Percentiles rank a stretch among this genome's conserved stretches.
phyloP scores from a whole-genome alignment of 495 filamentous ascomycete genomes.

The Cercophora sp. region DNA sequence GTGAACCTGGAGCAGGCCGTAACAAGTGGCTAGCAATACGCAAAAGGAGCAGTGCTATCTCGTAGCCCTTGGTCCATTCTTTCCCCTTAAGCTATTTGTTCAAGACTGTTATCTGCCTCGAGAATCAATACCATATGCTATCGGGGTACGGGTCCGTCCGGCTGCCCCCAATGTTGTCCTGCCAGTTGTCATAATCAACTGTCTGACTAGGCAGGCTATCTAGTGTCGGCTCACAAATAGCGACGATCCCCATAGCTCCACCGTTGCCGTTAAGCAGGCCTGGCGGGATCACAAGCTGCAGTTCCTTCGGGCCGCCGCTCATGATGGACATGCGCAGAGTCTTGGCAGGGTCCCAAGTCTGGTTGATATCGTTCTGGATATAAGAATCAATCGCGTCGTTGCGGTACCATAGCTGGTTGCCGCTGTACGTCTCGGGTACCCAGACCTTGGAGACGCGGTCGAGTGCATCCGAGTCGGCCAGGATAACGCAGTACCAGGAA shows the following conservation, averaged over 20 bases:
- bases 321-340: background rate
- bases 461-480: background rate
- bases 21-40: too few species aligned
- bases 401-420: background rate
- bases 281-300: background rate
- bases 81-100: too few species aligned
- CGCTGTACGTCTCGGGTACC: background rate
- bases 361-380: background rate
- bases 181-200: background rate
- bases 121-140: too few species aligned
- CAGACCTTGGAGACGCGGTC: background rate
- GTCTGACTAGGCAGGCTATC: background rate
- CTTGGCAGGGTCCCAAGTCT: background rate
- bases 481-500: background rate
- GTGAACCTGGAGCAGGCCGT: too few species aligned
- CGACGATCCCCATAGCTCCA: background rate
- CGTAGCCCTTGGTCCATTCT: too few species aligned
- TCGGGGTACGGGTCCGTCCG: conserved; percentile 1
- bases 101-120: too few species aligned
- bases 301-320: background rate
- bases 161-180: background rate
- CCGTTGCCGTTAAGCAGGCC: background rate
- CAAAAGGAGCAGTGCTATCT: too few species aligned
- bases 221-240: background rate
- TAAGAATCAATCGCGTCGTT: background rate